Percentiles rank a stretch among this genome's conserved stretches.
These are phyloP conservation scores for Pyrenula massariospora DNA, from an alignment of 495 filamentous ascomycete genomes.

Conservation along the genomic window DNA sequence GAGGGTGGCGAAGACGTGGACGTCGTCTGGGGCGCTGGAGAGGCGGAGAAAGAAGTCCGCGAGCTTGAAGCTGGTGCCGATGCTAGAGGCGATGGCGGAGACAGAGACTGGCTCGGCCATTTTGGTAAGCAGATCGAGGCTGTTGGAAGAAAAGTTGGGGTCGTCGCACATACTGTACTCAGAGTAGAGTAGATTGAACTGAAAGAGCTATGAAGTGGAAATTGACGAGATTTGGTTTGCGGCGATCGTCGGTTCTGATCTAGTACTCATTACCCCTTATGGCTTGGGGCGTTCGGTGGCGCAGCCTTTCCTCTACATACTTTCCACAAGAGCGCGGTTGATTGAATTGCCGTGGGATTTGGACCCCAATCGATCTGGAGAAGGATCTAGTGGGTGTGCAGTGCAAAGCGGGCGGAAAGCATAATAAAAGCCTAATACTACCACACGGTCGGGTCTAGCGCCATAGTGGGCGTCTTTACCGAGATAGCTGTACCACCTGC, in stretches of 20 bases:
- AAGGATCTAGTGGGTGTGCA: background rate
- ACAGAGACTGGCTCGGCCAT: constrained; percentile 8
- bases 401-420: background rate
- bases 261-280: background rate
- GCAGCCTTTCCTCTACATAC: background rate
- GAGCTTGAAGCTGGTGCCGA: constrained; percentile 15
- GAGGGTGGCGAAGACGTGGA: constrained; percentile 11
- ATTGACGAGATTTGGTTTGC: background rate
- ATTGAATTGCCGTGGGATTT: background rate
- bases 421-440: background rate
- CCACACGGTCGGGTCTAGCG: background rate
- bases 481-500: constrained; percentile 10
- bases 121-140: constrained; percentile 1
- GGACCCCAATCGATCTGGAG: background rate
- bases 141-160: too few relatives aligned
- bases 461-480: constrained; percentile 1
- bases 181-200: background rate
- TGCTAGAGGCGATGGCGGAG: constrained; percentile 6
- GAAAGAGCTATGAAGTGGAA: background rate
- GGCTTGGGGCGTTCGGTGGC: background rate
- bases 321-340: background rate
- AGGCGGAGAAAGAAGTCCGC: constrained; percentile 11
- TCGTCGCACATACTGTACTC: background rate
- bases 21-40: constrained; percentile 11
- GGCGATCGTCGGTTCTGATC: background rate